Evolutionary conservation across 1,284 basidiomycete species (phyloP), one percentile per base, ranked within the genome.

Genomic region (Coriolopsis trogii): DNA sequence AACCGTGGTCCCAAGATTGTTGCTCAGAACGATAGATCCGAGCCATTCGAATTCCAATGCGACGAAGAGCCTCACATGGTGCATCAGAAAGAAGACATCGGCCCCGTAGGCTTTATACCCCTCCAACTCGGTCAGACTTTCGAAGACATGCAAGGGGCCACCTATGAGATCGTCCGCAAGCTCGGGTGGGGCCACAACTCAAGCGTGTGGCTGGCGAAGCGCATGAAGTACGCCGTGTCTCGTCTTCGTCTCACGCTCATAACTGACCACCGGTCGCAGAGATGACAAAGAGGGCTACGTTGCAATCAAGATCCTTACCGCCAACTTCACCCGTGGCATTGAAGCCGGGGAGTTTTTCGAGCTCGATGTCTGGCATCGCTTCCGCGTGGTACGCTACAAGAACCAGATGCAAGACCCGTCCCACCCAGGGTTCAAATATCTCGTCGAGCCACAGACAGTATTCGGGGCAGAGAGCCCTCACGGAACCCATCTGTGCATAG

Each of bases 11-110:
- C 42, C 10, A 34, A 29, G 3, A 42, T 42, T 12, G 8, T 8
- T 7, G 28, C 13, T 3, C 15, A 25, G 21, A 24, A 40, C 18
- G 46, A 34, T n/a, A 4, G 38, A 10, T 20, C 26, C 5, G 25
- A 39, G 20, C 37, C 38, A 7, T 24, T 41, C 38, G 46, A 48
- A n/a, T 42, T 41, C 18, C 21, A 29, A 8, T 53, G 51, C 28
- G 46, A 54, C 21, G 46, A 54, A 21, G 52, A 54, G 31, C 52
- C 52, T 3, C 42, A 45, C 42, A 49, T 49, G 52, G 10, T 49
- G 5, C n/a, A n/a, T n/a, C n/a, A 24, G 38, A 9, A 36, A 18
- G n/a, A 25, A 34, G 20, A 25, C 26, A 18, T n/a, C 3, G 46
- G 37, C 15, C 30, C 37, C 10, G 28, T 41, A 2, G 43, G 43